These are phyloP conservation scores for Tolypocladium tundrense DNA, from an alignment of 2,329 filamentous ascomycete species.

Conservation along the genomic window DNA sequence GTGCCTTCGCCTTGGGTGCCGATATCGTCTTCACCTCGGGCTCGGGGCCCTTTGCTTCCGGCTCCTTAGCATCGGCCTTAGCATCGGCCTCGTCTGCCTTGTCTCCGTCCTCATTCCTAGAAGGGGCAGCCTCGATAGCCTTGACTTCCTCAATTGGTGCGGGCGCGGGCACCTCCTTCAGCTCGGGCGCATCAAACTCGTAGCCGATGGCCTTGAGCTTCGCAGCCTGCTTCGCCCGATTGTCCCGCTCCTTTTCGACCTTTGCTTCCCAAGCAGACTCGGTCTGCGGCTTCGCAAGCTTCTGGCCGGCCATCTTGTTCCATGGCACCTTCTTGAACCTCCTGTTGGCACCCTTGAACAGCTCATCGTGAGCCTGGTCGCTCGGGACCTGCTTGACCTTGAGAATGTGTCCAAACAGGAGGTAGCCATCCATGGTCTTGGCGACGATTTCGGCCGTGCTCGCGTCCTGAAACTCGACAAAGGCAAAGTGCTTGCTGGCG, in stretches of 20 bases:
- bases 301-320: conserved; percentile 73
- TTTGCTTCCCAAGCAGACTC: conserved; percentile 71
- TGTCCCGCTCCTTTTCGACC: conserved; percentile 61
- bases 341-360: conserved; percentile 85
- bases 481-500: conserved; percentile 85
- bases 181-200: conserved; percentile 62
- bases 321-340: conserved; percentile 83
- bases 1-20: conserved; percentile 21
- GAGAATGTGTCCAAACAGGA: conserved; percentile 87
- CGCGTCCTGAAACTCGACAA: conserved; percentile 80
- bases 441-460: conserved; percentile 76
- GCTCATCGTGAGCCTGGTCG: conserved; percentile 66
- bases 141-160: conserved; percentile 24
- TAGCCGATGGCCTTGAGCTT: conserved; percentile 77
- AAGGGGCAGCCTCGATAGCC: conserved; percentile 25
- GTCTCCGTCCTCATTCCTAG: conserved; percentile 3
- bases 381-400: conserved; percentile 72
- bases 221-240: conserved; percentile 56
- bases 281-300: conserved; percentile 61
- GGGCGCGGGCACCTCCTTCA: conserved; percentile 49
- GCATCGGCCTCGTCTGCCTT: conserved; percentile 10
- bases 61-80: conserved; percentile 12
- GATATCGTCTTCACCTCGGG: conserved; percentile 13
- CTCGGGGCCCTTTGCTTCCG: conserved; percentile 8
- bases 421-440: conserved; percentile 96